phyloP scores from a whole-genome alignment of 139 green algal genomes.

The Haematococcus lacustris region DNA sequence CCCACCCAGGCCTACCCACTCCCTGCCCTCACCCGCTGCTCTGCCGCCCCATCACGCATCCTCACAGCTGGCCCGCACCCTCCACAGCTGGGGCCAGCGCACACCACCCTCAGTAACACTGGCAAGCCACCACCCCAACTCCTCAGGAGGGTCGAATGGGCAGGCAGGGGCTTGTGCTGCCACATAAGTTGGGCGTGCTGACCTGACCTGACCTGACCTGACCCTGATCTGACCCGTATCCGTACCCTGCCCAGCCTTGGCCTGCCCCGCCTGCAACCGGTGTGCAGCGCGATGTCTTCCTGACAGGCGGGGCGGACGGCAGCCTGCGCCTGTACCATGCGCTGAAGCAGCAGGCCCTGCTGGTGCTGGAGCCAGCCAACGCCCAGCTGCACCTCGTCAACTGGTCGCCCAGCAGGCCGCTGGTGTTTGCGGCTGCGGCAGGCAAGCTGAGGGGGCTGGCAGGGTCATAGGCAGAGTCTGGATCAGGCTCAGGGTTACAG shows the following conservation, averaged over 20 bases:
- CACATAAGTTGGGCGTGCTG: no score
- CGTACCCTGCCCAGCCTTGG: no score
- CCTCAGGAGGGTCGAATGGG: not conserved
- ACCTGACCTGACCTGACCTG: no score
- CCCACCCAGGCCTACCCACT: not conserved
- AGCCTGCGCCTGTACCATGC: constrained; percentile 40
- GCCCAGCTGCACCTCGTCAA: constrained; percentile 29
- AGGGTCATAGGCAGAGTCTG: not conserved
- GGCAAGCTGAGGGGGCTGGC: constrained; percentile 13
- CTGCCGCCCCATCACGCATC: no score
- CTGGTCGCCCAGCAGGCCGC: constrained; percentile 51
- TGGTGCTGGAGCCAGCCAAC: constrained; percentile 37
- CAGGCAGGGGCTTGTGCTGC: not conserved
- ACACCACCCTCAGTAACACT: not conserved
- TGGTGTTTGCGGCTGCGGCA: constrained; percentile 48
- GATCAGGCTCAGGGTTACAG: not conserved
- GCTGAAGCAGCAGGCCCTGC: constrained; percentile 31
- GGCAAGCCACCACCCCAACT: not conserved
- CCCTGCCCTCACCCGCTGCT: no score
- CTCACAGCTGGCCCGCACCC: no score
- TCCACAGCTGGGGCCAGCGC: no score
- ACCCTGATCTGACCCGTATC: no score
- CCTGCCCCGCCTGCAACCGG: not conserved
- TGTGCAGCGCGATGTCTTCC: constrained; percentile 34
- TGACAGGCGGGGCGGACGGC: constrained; percentile 46